A percentile compares a stretch with the other conserved stretches of the same genome.
Evolutionary conservation across 1,284 basidiomycete genomes (phyloP).

Genomic region (Gomphus bonarii): DNA sequence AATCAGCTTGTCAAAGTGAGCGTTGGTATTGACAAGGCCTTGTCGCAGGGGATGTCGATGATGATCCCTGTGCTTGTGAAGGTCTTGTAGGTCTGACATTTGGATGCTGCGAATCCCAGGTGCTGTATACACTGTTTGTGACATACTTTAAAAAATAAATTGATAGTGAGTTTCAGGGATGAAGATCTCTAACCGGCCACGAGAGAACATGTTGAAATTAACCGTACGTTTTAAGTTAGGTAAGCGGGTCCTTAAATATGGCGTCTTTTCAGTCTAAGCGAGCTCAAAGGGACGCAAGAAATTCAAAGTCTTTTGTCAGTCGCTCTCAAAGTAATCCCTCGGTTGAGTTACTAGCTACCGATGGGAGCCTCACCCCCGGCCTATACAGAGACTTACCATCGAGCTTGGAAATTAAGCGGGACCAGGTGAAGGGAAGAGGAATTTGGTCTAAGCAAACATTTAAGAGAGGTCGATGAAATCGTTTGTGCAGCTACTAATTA

Average conservation of each 20-base stretch:
- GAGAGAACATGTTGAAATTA: no score
- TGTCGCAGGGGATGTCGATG: conserved; percentile 18
- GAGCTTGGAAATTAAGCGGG: conserved; percentile 16
- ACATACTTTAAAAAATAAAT: not conserved
- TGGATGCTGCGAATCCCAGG: not conserved
- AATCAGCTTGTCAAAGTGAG: conserved; percentile 56
- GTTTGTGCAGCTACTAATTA: not conserved
- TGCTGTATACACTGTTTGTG: not conserved
- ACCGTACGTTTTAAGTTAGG: no score
- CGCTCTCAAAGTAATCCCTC: conserved; percentile 22
- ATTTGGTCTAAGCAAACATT: conserved; percentile 24
- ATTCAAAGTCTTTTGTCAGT: conserved; percentile 24
- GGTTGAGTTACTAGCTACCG: conserved; percentile 16
- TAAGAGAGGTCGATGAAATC: conserved; percentile 27
- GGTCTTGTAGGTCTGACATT: not conserved
- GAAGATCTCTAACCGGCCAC: no score
- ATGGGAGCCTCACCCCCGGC: conserved; percentile 19
- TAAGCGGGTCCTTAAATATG: not conserved
- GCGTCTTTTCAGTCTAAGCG: conserved; percentile 17
- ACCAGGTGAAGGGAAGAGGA: conserved; percentile 18
- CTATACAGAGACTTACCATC: conserved; percentile 17
- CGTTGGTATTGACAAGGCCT: conserved; percentile 41
- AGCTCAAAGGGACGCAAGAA: conserved; percentile 12
- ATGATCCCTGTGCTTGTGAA: not conserved
- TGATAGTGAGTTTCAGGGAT: not conserved